These are phyloP conservation scores for Fragosphaeria purpurea DNA, from an alignment of 2,329 filamentous ascomycete genomes.

Conservation along the genomic window DNA sequence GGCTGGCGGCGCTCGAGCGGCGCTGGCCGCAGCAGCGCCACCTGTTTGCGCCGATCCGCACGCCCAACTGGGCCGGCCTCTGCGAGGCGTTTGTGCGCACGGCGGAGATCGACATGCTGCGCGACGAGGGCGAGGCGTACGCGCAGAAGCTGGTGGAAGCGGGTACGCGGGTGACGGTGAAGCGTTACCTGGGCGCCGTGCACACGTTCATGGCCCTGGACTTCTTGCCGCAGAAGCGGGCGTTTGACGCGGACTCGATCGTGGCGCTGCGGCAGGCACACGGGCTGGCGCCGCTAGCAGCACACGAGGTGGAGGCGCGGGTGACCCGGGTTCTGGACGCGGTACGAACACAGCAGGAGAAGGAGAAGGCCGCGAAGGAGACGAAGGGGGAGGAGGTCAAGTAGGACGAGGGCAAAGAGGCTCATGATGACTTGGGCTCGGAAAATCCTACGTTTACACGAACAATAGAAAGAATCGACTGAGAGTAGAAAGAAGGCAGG, in stretches of 20 bases:
- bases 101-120: conserved; percentile 9
- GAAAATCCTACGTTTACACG: conserved; percentile 1
- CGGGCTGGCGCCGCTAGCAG: conserved; percentile 2
- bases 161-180: conserved; percentile 7
- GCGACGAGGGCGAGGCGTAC: conserved; percentile 13
- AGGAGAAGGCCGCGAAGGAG: background rate
- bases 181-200: conserved; percentile 8
- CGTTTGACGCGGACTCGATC: conserved; percentile 8
- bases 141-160: conserved; percentile 4
- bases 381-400: background rate
- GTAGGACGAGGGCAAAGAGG: background rate
- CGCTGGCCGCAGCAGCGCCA: conserved; percentile 13
- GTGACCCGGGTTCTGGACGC: conserved; percentile 2
- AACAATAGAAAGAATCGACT: background rate
- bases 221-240: conserved; percentile 3
- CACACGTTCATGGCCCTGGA: conserved; percentile 10
- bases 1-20: background rate
- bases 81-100: conserved; percentile 21
- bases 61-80: conserved; percentile 33
- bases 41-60: conserved; percentile 24
- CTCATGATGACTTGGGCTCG: background rate
- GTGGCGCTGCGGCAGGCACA: conserved; percentile 9
- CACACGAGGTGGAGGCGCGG: background rate
- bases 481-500: background rate
- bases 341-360: background rate